Evolutionary conservation across 2,329 filamentous ascomycete species (phyloP), one percentile per base, ranked within the genome.

Genomic region (Fusarium longipes): DNA sequence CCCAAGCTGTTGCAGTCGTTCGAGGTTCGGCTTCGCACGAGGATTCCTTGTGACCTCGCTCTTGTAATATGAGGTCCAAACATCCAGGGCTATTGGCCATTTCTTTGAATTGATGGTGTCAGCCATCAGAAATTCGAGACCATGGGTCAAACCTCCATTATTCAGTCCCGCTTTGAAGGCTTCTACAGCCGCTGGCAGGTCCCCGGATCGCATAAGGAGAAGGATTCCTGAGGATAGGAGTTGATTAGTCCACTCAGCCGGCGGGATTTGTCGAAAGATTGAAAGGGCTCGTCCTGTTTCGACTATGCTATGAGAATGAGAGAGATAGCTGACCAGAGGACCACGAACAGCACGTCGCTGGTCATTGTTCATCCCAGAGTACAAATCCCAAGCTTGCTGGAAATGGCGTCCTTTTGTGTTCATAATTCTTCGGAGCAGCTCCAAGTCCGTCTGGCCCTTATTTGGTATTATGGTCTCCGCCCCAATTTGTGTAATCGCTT

Each of bases 221-320:
- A 77, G 72, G 6, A 86, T 72, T 10, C 77, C 82, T 0, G 80
- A 77, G 4, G 77, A 70, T 5, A 85, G 77, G 6, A 79, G 57
- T 5, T 76, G 70, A 14, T 81, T 73, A 17, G 79, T 78, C 83
- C 83, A 85, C 8, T 73, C 57, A 0, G 76, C 65, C 3, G 67
- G 33, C 1, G 77, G 70, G 3, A 83, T 70, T 29, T 78, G 73
- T 4, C 75, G 74, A 49, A 86, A 84, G 3, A 86, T 60, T 4
- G 81, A 77, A 6, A 79, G 72, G n/a, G 84, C 78, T 55, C 83
- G 80, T 70, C 78, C 78, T 2, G 79, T 80, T 47, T 86, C 82
- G 5, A 81, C 73, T 10, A 79, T 67, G n/a, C 80, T 78, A 7
- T 71, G 73, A 5, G 83, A 84, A 17, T 68, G 75, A 8, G 81